Evolutionary conservation across 805 yeast species (phyloP).

Genomic region (Cyberlindnera mycetangii): DNA sequence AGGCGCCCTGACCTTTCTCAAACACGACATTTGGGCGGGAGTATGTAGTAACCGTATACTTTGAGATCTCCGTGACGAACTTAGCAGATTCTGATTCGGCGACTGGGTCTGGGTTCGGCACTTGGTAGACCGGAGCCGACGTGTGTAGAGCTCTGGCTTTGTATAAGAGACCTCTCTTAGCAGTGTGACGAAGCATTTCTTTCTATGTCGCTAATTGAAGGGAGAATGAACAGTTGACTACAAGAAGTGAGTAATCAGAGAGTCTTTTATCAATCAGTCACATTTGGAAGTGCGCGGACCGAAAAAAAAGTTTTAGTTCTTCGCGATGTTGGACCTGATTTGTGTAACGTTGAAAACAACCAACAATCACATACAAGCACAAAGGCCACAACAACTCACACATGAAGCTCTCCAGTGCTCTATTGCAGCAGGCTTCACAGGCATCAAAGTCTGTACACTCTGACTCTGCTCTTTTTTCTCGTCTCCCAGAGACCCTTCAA

Average conservation of each 20-base stretch:
- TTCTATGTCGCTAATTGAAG: not conserved
- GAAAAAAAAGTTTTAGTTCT: conserved; percentile 8
- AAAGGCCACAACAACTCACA: too few relatives aligned
- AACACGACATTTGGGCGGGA: conserved; percentile 75
- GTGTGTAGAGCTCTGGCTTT: conserved; percentile 9
- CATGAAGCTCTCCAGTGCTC: conserved; percentile 7
- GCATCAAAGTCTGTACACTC: conserved; percentile 18
- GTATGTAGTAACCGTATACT: conserved; percentile 70
- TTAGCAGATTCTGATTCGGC: conserved; percentile 31
- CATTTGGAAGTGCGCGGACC: conserved; percentile 6
- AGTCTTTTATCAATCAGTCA: not conserved
- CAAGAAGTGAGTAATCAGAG: not conserved
- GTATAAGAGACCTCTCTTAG: not conserved
- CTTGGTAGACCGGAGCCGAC: conserved; percentile 4
- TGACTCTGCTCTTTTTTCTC: conserved; percentile 42
- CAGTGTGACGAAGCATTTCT: not conserved
- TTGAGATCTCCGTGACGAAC: conserved; percentile 34
- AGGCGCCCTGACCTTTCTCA: conserved; percentile 79
- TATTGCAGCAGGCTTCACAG: conserved; percentile 10
- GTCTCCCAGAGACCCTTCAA: conserved; percentile 68
- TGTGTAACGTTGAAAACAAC: not conserved
- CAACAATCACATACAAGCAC: not conserved
- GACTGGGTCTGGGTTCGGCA: conserved; percentile 13
- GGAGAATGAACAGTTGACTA: too few relatives aligned
- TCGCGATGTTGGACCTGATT: not conserved